Percentiles rank a stretch among this genome's conserved stretches.
phyloP scores from a whole-genome alignment of 345 rosid genomes.

The Isatis tinctoria region DNA sequence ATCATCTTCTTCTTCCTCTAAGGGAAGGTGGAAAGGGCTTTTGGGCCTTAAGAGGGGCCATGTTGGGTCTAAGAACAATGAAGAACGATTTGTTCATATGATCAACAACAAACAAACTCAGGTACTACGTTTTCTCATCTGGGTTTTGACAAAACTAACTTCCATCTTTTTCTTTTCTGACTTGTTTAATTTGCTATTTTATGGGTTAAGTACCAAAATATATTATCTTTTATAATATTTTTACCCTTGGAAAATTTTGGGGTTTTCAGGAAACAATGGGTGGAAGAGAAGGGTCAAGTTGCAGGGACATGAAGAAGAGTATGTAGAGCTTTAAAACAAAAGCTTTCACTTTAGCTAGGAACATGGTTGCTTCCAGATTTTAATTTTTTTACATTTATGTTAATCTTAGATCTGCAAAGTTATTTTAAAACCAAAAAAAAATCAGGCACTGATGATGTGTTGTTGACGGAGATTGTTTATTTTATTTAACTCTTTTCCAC shows the following conservation, averaged over 20 bases:
- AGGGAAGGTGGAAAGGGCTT: conserved; percentile 76
- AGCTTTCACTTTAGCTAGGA: not conserved
- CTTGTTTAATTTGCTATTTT: not conserved
- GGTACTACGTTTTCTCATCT: conserved; percentile 19
- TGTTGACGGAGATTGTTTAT: conserved; percentile 17
- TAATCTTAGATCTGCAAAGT: conserved; percentile 20
- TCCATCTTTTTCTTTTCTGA: not conserved
- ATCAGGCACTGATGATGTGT: not conserved
- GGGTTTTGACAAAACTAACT: not conserved
- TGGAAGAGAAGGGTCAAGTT: conserved; percentile 56
- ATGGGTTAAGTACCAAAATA: not conserved
- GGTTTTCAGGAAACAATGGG: conserved; percentile 23
- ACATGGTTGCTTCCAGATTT: conserved; percentile 20
- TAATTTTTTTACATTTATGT: conserved; percentile 6
- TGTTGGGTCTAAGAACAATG: conserved; percentile 63
- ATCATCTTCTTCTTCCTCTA: conserved; percentile 35
- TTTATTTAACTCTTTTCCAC: conserved; percentile 12
- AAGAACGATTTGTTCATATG: conserved; percentile 39
- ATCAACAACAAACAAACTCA: conserved; percentile 38
- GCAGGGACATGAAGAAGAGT: conserved; percentile 61
- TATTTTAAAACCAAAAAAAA: not conserved
- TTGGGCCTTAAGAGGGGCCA: conserved; percentile 71
- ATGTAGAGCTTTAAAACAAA: conserved; percentile 29
- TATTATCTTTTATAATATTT: too few relatives aligned
- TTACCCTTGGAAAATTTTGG: not conserved